phyloP scores from a whole-genome alignment of 1,284 basidiomycete genomes.

The Cerioporus squamosus region DNA sequence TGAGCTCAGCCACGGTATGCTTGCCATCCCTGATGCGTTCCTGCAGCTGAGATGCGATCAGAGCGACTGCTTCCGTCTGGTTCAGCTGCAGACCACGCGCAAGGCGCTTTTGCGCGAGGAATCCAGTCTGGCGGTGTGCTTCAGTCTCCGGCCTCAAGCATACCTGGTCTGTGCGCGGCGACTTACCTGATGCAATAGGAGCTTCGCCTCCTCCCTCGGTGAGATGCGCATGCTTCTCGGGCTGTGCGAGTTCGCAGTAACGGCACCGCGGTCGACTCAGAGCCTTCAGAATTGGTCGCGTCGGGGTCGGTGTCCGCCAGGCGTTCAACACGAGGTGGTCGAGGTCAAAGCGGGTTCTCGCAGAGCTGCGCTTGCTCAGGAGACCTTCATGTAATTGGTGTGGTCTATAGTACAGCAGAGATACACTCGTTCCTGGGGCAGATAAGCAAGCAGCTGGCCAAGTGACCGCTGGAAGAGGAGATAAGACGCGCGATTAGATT shows the following conservation, averaged over 20 bases:
- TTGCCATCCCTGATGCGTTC: slow-evolving; percentile 95
- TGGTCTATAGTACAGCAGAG: neutral
- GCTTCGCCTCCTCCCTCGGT: slow-evolving; percentile 44
- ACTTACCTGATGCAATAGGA: slow-evolving; percentile 43
- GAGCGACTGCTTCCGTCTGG: slow-evolving; percentile 84
- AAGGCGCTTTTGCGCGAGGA: slow-evolving; percentile 92
- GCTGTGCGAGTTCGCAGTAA: neutral
- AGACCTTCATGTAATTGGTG: neutral
- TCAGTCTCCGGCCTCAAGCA: neutral
- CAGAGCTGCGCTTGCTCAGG: neutral
- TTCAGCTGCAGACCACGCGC: slow-evolving; percentile 91
- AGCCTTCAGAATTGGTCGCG: neutral
- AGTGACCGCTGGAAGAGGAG: neutral
- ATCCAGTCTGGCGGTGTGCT: slow-evolving; percentile 60
- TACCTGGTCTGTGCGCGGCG: neutral
- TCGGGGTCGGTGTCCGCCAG: neutral
- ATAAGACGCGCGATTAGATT: slow-evolving; percentile 19
- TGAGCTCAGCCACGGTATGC: slow-evolving; percentile 88
- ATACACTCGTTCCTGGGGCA: neutral
- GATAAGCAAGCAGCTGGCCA: slow-evolving; percentile 1
- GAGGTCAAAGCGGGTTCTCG: neutral
- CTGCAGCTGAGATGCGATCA: slow-evolving; percentile 91
- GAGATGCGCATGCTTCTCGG: slow-evolving; percentile 38
- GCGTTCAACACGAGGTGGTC: slow-evolving; percentile 9
- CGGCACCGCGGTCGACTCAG: neutral